Evolutionary conservation across 2,329 filamentous ascomycete species (phyloP), one percentile per base, ranked within the genome.

Genomic region (Aaosphaeria arxii): DNA sequence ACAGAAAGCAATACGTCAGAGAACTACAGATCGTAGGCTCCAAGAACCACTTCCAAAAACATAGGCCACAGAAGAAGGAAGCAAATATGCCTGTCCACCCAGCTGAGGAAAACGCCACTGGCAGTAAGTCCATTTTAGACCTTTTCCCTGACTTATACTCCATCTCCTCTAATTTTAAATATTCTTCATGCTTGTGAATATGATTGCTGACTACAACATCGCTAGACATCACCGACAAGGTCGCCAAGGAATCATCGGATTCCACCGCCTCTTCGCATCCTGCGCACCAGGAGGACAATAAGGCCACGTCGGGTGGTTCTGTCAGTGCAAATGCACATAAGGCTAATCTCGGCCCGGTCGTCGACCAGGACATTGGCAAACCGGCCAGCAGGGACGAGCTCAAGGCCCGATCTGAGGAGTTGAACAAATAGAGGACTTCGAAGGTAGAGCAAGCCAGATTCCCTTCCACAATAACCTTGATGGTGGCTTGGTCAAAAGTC

Each of bases 311-410:
- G 9, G 70, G 69, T 40, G 66, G 66, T 33, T 64, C 62, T 43
- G 59, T 64, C 6, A 50, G 47, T 35, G 61, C 64, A 9, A 54
- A 71, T 35, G 66, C 74, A 44, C 72, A 76, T 62, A 66, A 70
- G 49, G 72, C 71, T 11, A 71, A 71, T 52, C 71, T 66, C 31
- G 76, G 75, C 13, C 74, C 74, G 3, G 75, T 72, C 33, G 67
- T 74, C n/a, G 64, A 71, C 6, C 63, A 77, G 47, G 69, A 75
- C 50, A 57, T 78, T 33, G 70, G 69, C 24, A 61, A 75, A 61
- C 67, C 72, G 5, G 73, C 66, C 43, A 74, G 68, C 60, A 77
- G 77, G 62, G 76, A 77, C 55, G 74, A 76, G 57, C 61, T 77
- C 39, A 75, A 72, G 72, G 75, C 73, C 67, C 66, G 75, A 53